These are phyloP conservation scores for Raddia guianensis DNA, from an alignment of 176 grass and related monocot genomes.

Conservation along the genomic window DNA sequence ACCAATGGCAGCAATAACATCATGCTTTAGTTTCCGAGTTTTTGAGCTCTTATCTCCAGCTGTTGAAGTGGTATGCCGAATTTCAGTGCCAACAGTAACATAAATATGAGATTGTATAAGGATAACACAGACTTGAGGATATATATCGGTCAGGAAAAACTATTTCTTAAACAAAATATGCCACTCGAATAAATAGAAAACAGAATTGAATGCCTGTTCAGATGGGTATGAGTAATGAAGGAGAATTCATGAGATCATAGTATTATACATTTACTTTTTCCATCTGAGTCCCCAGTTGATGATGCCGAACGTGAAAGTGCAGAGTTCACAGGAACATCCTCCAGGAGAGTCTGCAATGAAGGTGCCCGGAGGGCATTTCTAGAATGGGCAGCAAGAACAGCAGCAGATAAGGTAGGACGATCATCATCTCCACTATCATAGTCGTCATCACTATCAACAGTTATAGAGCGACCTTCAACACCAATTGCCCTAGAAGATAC, in stretches of 20 bases:
- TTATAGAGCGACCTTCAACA: too few relatives aligned
- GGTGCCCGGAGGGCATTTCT: slow-evolving; percentile 55
- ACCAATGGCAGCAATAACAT: slow-evolving; percentile 60
- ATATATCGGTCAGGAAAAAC: not conserved
- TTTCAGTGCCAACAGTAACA: not conserved
- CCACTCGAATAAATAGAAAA: too few relatives aligned
- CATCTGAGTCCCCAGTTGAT: slow-evolving; percentile 56
- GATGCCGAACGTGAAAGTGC: slow-evolving; percentile 17
- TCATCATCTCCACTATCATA: slow-evolving; percentile 42
- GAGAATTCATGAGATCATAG: slow-evolving; percentile 12
- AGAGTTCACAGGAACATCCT: slow-evolving; percentile 32
- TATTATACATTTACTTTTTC: slow-evolving; percentile 64
- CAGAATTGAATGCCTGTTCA: too few relatives aligned
- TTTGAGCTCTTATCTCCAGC: slow-evolving; percentile 41
- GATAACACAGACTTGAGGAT: slow-evolving; percentile 15
- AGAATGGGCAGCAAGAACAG: slow-evolving; percentile 48
- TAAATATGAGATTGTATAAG: too few relatives aligned
- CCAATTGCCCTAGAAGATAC: too few relatives aligned
- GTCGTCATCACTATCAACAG: slow-evolving; percentile 28
- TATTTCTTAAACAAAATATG: too few relatives aligned
- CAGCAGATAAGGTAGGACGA: slow-evolving; percentile 41
- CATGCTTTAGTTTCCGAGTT: slow-evolving; percentile 54
- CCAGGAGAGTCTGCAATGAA: slow-evolving; percentile 62
- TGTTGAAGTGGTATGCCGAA: slow-evolving; percentile 20
- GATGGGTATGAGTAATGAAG: not conserved